These are phyloP conservation scores for Bruguiera hainesii DNA, from an alignment of 441 rosid genomes.

Conservation along the genomic window DNA sequence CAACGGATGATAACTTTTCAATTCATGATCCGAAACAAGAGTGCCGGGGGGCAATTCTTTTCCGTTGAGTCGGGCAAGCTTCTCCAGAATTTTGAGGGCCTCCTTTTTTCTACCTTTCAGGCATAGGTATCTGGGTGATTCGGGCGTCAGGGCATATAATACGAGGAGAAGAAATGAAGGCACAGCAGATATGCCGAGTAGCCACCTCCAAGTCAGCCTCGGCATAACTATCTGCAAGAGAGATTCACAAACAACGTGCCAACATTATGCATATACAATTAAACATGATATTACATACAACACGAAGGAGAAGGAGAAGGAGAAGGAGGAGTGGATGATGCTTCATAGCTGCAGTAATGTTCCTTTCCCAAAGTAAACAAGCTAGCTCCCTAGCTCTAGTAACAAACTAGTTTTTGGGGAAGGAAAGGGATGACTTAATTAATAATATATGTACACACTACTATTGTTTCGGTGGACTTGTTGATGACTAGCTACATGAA, in stretches of 20 bases:
- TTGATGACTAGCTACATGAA: no score
- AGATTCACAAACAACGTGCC: not conserved
- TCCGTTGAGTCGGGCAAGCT: conserved; percentile 39
- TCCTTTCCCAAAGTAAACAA: no score
- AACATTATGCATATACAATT: no score
- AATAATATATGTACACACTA: no score
- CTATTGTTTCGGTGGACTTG: no score
- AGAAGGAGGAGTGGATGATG: no score
- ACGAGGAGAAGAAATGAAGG: conserved; percentile 53
- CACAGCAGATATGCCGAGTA: conserved; percentile 46
- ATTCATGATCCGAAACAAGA: conserved; percentile 55
- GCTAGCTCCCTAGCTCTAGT: no score
- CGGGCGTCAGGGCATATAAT: conserved; percentile 46
- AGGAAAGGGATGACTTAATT: no score
- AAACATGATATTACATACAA: no score
- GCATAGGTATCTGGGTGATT: conserved; percentile 63
- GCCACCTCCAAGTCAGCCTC: conserved; percentile 58
- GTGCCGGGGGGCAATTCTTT: conserved; percentile 42
- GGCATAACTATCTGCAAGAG: conserved; percentile 56
- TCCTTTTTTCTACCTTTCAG: conserved; percentile 47
- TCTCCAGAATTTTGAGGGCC: conserved; percentile 44
- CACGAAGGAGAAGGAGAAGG: no score
- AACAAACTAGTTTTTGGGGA: no score
- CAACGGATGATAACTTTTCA: conserved; percentile 32
- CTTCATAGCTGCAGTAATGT: no score